A percentile compares a stretch with the other conserved stretches of the same genome.
Conservation (phyloP, 2,329 filamentous ascomycete genomes). For the Exophiala calicioides region DNA sequence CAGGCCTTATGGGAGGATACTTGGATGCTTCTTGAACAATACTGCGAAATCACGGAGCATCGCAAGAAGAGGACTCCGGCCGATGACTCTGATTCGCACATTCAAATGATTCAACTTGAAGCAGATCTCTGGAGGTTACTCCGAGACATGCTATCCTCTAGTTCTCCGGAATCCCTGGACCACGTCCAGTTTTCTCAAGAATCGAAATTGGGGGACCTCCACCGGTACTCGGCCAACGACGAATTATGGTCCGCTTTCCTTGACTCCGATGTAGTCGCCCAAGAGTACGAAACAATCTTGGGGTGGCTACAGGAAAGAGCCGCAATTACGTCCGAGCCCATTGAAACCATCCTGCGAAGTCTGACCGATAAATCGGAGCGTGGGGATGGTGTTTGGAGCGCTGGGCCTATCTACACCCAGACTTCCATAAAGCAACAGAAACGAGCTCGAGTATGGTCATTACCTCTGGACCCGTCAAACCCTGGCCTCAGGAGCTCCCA, state of each 20-base stretch:
- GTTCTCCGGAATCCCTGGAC: constrained; percentile 56
- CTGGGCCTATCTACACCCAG: constrained; percentile 91
- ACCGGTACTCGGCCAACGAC: constrained; percentile 60
- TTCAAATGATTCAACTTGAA: constrained; percentile 75
- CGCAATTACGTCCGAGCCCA: constrained; percentile 65
- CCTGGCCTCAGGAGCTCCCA: constrained; percentile 52
- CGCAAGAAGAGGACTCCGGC: constrained; percentile 32
- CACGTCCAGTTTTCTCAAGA: constrained; percentile 44
- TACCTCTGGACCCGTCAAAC: constrained; percentile 64
- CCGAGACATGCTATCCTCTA: constrained; percentile 71
- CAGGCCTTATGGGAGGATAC: constrained; percentile 57
- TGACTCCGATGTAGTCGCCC: constrained; percentile 68
- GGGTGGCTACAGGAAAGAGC: constrained; percentile 79
- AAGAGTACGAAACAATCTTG: constrained; percentile 76
- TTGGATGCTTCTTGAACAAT: constrained; percentile 67
- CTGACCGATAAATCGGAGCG: constrained; percentile 74
- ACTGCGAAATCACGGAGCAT: constrained; percentile 58
- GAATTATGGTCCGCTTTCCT: constrained; percentile 75
- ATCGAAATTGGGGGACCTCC: constrained; percentile 45
- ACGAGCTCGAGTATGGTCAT: constrained; percentile 68
- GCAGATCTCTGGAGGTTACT: constrained; percentile 72
- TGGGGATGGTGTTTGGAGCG: constrained; percentile 73
- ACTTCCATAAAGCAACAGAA: constrained; percentile 89
- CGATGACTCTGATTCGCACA: constrained; percentile 40
- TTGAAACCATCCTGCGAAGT: constrained; percentile 74